phyloP scores from a whole-genome alignment of 1,139 yeast species.

The Cylindricascospora bacillispora region DNA sequence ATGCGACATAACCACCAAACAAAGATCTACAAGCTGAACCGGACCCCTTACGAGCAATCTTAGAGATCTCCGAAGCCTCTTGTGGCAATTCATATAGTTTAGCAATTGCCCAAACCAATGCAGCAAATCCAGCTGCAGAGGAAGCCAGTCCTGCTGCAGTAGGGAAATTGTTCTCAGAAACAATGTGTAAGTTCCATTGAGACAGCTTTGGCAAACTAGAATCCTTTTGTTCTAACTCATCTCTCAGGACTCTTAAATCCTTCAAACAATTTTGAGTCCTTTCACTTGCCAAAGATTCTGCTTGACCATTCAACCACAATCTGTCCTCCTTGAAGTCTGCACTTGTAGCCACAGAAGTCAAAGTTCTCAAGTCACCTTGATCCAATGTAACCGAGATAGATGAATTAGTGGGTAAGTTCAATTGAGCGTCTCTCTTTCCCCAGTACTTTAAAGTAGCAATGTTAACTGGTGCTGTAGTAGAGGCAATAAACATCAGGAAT shows the following conservation, averaged over 20 bases:
- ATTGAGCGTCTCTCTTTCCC: conserved; percentile 87
- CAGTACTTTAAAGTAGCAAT: conserved; percentile 96
- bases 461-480: conserved; percentile 94
- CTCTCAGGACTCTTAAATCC: conserved; percentile 61
- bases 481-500: conserved; percentile 50
- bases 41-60: conserved; percentile 93
- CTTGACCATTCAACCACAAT: conserved; percentile 72
- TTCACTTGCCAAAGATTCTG: conserved; percentile 50
- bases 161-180: conserved; percentile 92
- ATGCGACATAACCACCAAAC: conserved; percentile 95
- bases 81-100: conserved; percentile 70
- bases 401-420: conserved; percentile 89
- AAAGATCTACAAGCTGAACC: conserved; percentile 97
- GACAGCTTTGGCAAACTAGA: conserved; percentile 47
- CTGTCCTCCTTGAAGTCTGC: conserved; percentile 46
- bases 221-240: conserved; percentile 39
- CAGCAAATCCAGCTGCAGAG: conserved; percentile 97
- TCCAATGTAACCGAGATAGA: conserved; percentile 89
- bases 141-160: conserved; percentile 98
- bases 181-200: conserved; percentile 58
- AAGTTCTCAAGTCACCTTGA: conserved; percentile 79
- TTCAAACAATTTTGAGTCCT: conserved; percentile 71
- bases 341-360: conserved; percentile 75
- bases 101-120: conserved; percentile 79
- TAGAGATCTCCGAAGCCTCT: conserved; percentile 70